Conservation (phyloP, 2,329 filamentous ascomycete species). For the Cylindrodendrum hubeiense region DNA sequence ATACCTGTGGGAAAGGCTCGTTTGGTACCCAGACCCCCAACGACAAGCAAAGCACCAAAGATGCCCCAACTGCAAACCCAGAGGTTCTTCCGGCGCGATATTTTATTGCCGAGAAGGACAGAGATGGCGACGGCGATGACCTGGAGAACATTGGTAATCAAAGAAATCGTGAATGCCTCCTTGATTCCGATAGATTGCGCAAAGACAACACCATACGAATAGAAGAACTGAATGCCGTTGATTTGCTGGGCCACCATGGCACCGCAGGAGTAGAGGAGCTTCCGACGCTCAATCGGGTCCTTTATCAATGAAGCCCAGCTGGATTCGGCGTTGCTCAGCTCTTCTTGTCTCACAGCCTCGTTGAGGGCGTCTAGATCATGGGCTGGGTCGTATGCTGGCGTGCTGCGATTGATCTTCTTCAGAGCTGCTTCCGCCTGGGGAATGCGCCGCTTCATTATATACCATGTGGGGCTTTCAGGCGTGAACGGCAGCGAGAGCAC, state of each 20-base stretch:
- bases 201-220: constrained; percentile 54
- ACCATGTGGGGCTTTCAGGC: constrained; percentile 46
- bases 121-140: constrained; percentile 50
- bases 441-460: constrained; percentile 40
- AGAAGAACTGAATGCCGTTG: constrained; percentile 28
- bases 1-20: constrained; percentile 11
- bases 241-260: constrained; percentile 55
- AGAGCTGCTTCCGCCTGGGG: constrained; percentile 47
- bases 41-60: constrained; percentile 47
- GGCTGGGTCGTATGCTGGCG: constrained; percentile 42
- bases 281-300: constrained; percentile 57
- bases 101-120: constrained; percentile 51
- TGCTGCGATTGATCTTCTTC: constrained; percentile 47
- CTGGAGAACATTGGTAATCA: constrained; percentile 54
- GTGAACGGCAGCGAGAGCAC: constrained; percentile 35
- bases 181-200: constrained; percentile 51
- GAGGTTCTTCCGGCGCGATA: constrained; percentile 49
- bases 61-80: constrained; percentile 48
- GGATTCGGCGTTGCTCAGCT: constrained; percentile 42
- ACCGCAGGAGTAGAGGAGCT: constrained; percentile 55
- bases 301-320: constrained; percentile 52
- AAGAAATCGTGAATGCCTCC: constrained; percentile 51
- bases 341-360: constrained; percentile 35
- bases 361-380: constrained; percentile 32
- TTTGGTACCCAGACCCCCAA: constrained; percentile 33